phyloP scores from a whole-genome alignment of 2,329 filamentous ascomycete genomes.

The Monosporascus sp. region DNA sequence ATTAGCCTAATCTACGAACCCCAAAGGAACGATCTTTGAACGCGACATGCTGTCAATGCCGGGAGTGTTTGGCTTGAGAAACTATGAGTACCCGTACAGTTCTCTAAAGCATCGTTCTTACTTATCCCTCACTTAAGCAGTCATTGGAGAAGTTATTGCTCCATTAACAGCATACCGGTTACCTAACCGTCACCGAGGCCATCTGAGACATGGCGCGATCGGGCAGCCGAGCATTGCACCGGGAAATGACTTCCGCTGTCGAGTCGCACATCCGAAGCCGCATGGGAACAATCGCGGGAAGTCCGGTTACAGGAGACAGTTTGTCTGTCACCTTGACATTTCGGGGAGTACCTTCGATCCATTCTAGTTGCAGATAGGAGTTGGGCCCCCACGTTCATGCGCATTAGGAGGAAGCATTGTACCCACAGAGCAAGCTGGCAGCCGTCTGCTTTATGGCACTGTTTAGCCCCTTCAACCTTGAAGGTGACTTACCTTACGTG shows the following conservation, averaged over 20 bases:
- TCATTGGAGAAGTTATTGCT: no score
- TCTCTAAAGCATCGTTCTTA: no score
- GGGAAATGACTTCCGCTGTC: background rate
- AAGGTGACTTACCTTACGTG: no score
- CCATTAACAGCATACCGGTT: no score
- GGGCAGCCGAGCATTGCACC: constrained; percentile 15
- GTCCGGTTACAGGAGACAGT: background rate
- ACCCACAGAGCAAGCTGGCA: background rate
- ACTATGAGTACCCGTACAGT: no score
- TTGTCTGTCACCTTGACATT: background rate
- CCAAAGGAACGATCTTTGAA: no score
- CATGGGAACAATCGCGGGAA: background rate
- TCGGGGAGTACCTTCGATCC: background rate
- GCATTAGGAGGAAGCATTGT: background rate
- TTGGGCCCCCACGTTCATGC: background rate
- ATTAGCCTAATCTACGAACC: no score
- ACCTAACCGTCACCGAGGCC: background rate
- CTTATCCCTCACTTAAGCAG: no score
- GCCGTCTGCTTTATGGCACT: background rate
- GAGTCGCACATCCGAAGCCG: background rate
- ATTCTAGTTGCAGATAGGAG: background rate
- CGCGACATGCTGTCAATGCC: no score
- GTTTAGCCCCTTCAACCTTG: background rate
- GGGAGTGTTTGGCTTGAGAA: no score
- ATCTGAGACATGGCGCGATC: constrained; percentile 19